These are phyloP conservation scores for Eimeria falciformis DNA, from an alignment of 169 alveolate species.

Conservation along the genomic window DNA sequence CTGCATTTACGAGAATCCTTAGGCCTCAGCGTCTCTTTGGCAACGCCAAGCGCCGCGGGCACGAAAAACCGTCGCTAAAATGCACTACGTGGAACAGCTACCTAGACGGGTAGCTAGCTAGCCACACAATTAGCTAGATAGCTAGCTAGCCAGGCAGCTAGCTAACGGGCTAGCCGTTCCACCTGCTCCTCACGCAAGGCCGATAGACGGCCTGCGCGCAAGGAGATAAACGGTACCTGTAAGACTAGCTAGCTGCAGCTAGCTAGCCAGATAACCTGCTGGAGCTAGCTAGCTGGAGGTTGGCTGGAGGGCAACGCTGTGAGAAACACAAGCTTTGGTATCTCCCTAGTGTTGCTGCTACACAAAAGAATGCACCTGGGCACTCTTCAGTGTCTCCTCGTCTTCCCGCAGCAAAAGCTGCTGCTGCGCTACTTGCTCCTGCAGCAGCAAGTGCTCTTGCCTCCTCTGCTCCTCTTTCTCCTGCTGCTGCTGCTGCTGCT, in stretches of 20 bases:
- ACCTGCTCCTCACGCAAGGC: too few species aligned
- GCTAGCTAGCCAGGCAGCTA: conserved; percentile 20
- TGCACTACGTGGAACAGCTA: too few species aligned
- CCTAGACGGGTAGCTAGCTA: background rate
- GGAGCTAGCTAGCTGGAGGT: too few species aligned
- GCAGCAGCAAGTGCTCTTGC: conserved; percentile 36
- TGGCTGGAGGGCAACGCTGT: too few species aligned
- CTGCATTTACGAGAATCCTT: too few species aligned
- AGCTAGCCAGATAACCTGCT: background rate
- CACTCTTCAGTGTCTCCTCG: background rate
- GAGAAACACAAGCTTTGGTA: background rate
- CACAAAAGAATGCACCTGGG: background rate
- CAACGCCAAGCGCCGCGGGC: too few species aligned
- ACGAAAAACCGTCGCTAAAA: too few species aligned
- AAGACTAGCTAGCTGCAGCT: background rate
- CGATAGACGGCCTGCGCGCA: background rate
- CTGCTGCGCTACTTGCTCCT: conserved; percentile 7
- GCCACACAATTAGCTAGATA: background rate
- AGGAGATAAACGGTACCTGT: too few species aligned
- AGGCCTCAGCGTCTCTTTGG: too few species aligned
- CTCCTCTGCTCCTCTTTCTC: background rate
- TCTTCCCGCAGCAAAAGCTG: conserved; percentile 24
- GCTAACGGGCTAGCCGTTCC: too few species aligned
- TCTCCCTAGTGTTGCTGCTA: background rate
- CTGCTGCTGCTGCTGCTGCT: conserved; percentile 4